phyloP scores from a whole-genome alignment of 208 protist genomes.

The Acanthamoeba triangularis region DNA sequence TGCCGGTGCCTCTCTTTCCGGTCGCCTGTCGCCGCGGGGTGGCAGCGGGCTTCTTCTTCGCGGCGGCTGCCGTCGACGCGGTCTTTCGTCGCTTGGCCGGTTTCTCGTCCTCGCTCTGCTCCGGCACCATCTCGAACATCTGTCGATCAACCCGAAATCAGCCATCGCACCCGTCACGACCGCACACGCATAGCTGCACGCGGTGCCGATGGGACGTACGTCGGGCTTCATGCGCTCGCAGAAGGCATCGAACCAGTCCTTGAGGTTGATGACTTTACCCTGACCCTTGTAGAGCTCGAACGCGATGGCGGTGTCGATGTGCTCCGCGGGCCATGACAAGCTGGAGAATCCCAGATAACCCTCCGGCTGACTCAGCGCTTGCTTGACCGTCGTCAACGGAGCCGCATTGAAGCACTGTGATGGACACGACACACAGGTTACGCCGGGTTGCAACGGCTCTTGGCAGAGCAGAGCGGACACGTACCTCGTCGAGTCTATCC shows the following conservation, averaged over 20 bases:
- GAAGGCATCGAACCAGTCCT: constrained; percentile 41
- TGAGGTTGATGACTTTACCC: constrained; percentile 20
- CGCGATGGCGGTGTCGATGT: not conserved
- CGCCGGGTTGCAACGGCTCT: not conserved
- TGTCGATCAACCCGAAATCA: not conserved
- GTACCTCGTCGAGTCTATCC: not conserved
- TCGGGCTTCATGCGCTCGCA: constrained; percentile 9
- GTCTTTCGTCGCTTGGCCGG: not conserved
- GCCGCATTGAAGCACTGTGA: constrained; percentile 12
- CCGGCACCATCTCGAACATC: not conserved
- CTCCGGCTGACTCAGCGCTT: not conserved
- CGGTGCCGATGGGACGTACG: not conserved
- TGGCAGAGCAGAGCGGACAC: not conserved
- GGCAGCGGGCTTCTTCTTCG: not conserved
- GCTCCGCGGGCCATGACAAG: not conserved
- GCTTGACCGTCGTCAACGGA: constrained; percentile 26
- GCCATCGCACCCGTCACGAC: not conserved
- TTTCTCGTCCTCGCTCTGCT: not conserved
- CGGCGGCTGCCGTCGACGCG: not conserved
- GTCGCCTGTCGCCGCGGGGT: not conserved
- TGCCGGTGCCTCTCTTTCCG: too few species aligned
- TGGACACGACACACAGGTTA: not conserved
- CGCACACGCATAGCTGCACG: too few species aligned
- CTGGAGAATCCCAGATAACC: not conserved
- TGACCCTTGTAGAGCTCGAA: constrained; percentile 42